Evolutionary conservation across 139 green algal species (phyloP).

Genomic region (Chlorella sp.): DNA sequence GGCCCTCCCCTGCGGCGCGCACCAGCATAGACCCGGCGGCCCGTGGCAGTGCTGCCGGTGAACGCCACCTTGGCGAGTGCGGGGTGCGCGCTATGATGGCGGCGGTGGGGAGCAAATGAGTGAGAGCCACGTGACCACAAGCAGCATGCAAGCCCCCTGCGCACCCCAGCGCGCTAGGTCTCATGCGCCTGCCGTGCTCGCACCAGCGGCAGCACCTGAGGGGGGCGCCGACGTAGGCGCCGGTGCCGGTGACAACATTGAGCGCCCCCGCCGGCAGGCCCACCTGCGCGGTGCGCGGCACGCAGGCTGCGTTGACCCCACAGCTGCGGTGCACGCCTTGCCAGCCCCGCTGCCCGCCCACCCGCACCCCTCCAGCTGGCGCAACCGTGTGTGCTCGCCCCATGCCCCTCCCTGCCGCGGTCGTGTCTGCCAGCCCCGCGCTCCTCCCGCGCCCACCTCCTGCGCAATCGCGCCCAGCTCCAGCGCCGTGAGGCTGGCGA

Average conservation of each 20-base stretch:
- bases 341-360: too few species aligned
- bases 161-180: neutral
- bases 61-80: constrained; percentile 86
- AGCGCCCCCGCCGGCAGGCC: constrained; percentile 78
- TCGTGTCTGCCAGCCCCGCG: too few species aligned
- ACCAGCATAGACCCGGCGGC: constrained; percentile 59
- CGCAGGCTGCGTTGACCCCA: too few species aligned
- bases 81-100: constrained; percentile 36
- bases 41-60: constrained; percentile 78
- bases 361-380: too few species aligned
- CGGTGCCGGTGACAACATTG: constrained; percentile 76
- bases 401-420: too few species aligned
- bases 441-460: constrained; percentile 26
- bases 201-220: constrained; percentile 45
- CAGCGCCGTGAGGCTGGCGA: constrained; percentile 82
- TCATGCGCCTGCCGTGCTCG: neutral
- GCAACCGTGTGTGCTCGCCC: too few species aligned
- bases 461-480: constrained; percentile 76
- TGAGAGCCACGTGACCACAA: too few species aligned
- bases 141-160: too few species aligned
- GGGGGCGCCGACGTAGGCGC: constrained; percentile 56
- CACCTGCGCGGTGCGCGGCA: constrained; percentile 4
- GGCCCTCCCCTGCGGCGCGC: too few species aligned
- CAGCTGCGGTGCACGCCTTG: too few species aligned
- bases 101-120: too few species aligned